phyloP scores from a whole-genome alignment of 257 asterid genomes.

The Pogostemon cablin region DNA sequence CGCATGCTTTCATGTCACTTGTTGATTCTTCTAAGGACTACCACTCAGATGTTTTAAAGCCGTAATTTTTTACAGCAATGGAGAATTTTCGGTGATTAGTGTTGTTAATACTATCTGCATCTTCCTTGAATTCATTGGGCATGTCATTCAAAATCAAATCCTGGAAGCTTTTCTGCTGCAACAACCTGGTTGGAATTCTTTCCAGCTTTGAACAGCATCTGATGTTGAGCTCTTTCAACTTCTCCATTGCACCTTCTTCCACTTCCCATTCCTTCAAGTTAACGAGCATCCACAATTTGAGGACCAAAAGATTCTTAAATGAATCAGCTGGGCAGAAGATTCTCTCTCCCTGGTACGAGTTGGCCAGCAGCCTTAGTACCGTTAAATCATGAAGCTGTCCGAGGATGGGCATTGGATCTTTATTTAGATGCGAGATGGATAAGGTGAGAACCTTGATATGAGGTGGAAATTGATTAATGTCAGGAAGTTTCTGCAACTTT shows the following conservation, averaged over 20 bases:
- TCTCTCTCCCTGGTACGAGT: slow-evolving; percentile 17
- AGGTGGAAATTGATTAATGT: slow-evolving; percentile 17
- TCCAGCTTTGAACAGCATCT: slow-evolving; percentile 25
- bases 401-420: slow-evolving; percentile 35
- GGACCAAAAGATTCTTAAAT: slow-evolving; percentile 27
- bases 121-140: slow-evolving; percentile 20
- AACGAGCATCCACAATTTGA: slow-evolving; percentile 31
- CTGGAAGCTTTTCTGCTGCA: slow-evolving; percentile 24
- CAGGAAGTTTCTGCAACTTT: slow-evolving; percentile 29
- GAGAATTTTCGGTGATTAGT: neutral
- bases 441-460: slow-evolving; percentile 31
- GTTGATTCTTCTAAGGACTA: too few species aligned
- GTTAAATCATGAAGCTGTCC: slow-evolving; percentile 24
- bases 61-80: neutral
- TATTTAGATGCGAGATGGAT: slow-evolving; percentile 12
- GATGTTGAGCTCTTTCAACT: slow-evolving; percentile 35
- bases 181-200: slow-evolving; percentile 17
- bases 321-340: slow-evolving; percentile 21
- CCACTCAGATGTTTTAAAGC: neutral
- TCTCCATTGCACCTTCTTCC: slow-evolving; percentile 31
- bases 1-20: too few species aligned
- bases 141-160: slow-evolving; percentile 30
- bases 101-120: neutral
- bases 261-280: slow-evolving; percentile 25
- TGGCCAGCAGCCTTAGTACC: slow-evolving; percentile 29